Percentiles rank a stretch among this genome's conserved stretches.
Evolutionary conservation across 2,329 filamentous ascomycete genomes (phyloP).

Genomic region (Fusarium beomiforme): DNA sequence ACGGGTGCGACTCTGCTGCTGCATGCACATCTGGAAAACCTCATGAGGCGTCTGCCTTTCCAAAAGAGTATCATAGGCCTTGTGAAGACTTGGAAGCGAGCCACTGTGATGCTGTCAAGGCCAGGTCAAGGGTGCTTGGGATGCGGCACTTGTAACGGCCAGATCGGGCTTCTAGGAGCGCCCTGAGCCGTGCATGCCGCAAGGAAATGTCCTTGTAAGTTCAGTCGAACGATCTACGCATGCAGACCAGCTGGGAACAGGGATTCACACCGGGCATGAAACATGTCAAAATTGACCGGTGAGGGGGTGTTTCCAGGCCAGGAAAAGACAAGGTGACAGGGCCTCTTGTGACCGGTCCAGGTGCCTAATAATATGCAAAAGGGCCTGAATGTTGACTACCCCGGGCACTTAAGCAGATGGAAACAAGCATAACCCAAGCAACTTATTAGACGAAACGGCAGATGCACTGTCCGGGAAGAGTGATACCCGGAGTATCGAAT

Average conservation of each 20-base stretch:
- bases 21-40: constrained; percentile 9
- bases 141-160: constrained; percentile 17
- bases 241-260: constrained; percentile 20
- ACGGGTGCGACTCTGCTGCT: constrained; percentile 19
- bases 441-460: constrained; percentile 3
- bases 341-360: constrained; percentile 24
- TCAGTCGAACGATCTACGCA: constrained; percentile 28
- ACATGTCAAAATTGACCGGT: constrained; percentile 38
- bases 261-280: constrained; percentile 24
- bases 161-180: constrained; percentile 2
- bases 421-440: constrained; percentile 35
- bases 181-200: constrained; percentile 16
- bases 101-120: constrained; percentile 10
- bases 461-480: neutral
- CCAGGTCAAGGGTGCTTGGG: constrained; percentile 13
- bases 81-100: neutral
- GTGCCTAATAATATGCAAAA: constrained; percentile 9
- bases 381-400: constrained; percentile 1
- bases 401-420: neutral
- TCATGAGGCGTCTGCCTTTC: neutral
- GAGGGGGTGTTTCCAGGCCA: constrained; percentile 19
- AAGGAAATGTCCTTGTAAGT: constrained; percentile 11
- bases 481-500: neutral
- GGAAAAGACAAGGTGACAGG: constrained; percentile 18
- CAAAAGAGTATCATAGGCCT: neutral